A percentile compares a stretch with the other conserved stretches of the same genome.
These are phyloP conservation scores for Hypericum androsaemum DNA, from an alignment of 345 rosid genomes.

Conservation along the genomic window DNA sequence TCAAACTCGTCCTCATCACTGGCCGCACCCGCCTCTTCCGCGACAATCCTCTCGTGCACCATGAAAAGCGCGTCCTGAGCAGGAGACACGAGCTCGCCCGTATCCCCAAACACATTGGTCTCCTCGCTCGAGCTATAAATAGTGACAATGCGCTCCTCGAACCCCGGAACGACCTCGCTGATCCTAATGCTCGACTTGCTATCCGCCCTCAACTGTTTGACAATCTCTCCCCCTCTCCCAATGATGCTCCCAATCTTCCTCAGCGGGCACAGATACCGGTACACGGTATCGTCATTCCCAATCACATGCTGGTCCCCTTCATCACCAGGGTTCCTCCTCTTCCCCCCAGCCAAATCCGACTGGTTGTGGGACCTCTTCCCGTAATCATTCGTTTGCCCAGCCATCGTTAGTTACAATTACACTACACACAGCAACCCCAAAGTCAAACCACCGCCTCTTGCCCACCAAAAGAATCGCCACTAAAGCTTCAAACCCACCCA, in stretches of 20 bases:
- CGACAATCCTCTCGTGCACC: conserved; percentile 23
- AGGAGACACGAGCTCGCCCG: conserved; percentile 18
- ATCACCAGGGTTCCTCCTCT: conserved; percentile 24
- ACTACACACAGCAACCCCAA: too few species aligned
- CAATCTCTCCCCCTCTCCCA: conserved; percentile 27
- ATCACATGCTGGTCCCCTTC: conserved; percentile 15
- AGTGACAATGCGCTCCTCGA: conserved; percentile 25
- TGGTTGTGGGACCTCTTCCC: conserved; percentile 25
- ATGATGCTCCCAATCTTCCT: conserved; percentile 28
- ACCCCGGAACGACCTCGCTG: conserved; percentile 23
- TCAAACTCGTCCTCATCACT: conserved; percentile 4
- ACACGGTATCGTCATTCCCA: conserved; percentile 23
- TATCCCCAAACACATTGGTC: conserved; percentile 19
- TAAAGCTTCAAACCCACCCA: too few species aligned
- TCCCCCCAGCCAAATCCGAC: conserved; percentile 26
- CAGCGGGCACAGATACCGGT: conserved; percentile 26
- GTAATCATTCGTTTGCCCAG: conserved; percentile 24
- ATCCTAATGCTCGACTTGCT: conserved; percentile 23
- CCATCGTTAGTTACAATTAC: conserved; percentile 8
- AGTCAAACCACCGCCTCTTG: too few species aligned
- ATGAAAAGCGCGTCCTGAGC: conserved; percentile 27
- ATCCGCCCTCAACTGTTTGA: conserved; percentile 22
- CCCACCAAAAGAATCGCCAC: too few species aligned
- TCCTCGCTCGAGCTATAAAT: conserved; percentile 20
- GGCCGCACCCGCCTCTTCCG: conserved; percentile 15